Base-by-base conservation (phyloP, 2,329 filamentous ascomycete genomes). In the Alternaria incomplexa region DNA sequence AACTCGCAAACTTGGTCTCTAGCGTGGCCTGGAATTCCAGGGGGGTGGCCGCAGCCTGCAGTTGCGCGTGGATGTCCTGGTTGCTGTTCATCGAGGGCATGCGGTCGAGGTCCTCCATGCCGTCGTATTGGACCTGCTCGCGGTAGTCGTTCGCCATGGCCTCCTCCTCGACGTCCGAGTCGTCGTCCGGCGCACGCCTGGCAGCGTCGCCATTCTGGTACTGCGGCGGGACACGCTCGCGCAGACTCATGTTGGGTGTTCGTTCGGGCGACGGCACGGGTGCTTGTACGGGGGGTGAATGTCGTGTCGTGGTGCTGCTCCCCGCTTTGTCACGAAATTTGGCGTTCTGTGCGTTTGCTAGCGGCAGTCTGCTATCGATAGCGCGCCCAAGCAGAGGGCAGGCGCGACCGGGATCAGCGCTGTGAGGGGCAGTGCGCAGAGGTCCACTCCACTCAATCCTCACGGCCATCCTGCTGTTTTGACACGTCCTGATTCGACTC, bases 1-100 rank as follows among this genome's bases (percentile, higher is more conserved):
- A 99, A 85, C 94, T 97, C 82, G 93, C 91, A 85, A 98, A 97
- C 85, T 98, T 98, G 81, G 93, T 92, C 83, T 98, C 96, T 60
- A 99, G 88, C 32, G 94, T 93, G 51, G 96, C 96, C 78, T 96
- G 93, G 83, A 97, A 98, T 81, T 99, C 96, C 71, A 99, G 87
- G 55, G 96, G 96, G 77, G 96, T 95, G 69, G 96, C 96, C 63
- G 96, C 96, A 70, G 94, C 93, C 69, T 90, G 90, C 68, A 99
- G 87, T 81, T 96, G 92, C 67, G 93, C 91, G 84, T 98, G 94
- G 76, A 99, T 93, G 79, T 98, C 96, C 82, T 97, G 93, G 79
- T 89, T 86, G 82, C 93, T 91, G 74, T 87, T 88, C 75, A 82
- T 72, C 32, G 83, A 83, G 32, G 76, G 75, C 73, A 89, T 89